Conservation (phyloP, 208 protist species). For the Sergeia podlipaevii region DNA sequence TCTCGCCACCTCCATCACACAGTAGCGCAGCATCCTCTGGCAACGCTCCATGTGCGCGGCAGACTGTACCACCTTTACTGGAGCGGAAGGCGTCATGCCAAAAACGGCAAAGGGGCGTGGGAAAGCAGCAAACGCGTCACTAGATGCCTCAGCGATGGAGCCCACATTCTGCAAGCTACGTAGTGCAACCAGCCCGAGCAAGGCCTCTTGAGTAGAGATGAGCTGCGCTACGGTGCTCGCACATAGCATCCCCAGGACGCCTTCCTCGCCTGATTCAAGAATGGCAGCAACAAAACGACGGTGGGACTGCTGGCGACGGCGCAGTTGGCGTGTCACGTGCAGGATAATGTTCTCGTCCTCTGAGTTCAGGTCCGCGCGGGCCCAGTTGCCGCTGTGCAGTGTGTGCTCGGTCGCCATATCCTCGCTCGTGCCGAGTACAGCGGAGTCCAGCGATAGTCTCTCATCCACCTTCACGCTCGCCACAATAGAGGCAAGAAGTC, state of each 20-base stretch:
- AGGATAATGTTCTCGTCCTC: conserved; percentile 77
- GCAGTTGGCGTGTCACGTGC: conserved; percentile 61
- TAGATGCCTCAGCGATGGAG: conserved; percentile 4
- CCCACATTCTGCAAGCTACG: conserved; percentile 76
- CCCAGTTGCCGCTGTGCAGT: conserved; percentile 59
- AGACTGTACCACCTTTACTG: conserved; percentile 3
- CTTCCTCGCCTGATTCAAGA: conserved; percentile 40
- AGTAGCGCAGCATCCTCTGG: conserved; percentile 53
- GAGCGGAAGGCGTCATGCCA: background rate
- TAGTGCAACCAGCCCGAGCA: conserved; percentile 53
- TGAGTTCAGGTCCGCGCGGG: conserved; percentile 51
- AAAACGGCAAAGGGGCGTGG: background rate
- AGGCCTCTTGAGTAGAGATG: conserved; percentile 66
- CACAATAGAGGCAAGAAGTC: conserved; percentile 1
- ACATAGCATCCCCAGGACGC: conserved; percentile 25
- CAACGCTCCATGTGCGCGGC: conserved; percentile 46
- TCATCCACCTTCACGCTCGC: conserved; percentile 4
- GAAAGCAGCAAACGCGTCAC: background rate
- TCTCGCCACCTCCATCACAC: conserved; percentile 47
- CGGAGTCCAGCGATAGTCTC: conserved; percentile 54
- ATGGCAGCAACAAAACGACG: conserved; percentile 62
- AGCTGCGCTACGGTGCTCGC: conserved; percentile 49
- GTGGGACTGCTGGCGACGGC: conserved; percentile 61
- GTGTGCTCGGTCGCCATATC: conserved; percentile 17
- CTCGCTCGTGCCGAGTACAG: conserved; percentile 47